Evolutionary conservation across 225 moss, liverwort and hornwort genomes (phyloP).

Genomic region (Polytrichum formosum): DNA sequence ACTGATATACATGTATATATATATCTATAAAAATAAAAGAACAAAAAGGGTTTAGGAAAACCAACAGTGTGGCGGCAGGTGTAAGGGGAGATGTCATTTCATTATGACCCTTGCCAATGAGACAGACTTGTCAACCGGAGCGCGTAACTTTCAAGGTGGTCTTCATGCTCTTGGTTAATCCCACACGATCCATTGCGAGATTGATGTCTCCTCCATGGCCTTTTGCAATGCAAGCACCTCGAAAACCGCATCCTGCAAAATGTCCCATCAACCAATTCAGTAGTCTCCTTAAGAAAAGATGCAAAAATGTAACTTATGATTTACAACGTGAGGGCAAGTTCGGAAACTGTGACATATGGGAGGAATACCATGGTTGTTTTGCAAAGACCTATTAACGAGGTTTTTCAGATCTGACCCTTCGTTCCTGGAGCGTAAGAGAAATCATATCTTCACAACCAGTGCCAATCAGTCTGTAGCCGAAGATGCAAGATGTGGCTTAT

Average conservation of each 20-base stretch:
- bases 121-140: conserved; percentile 71
- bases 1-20: too few relatives aligned
- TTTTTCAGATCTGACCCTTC: too few relatives aligned
- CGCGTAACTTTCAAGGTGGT: conserved; percentile 66
- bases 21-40: too few relatives aligned
- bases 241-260: conserved; percentile 59
- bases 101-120: conserved; percentile 83
- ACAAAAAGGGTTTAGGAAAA: too few relatives aligned
- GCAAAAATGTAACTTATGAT: background rate
- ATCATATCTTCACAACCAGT: too few relatives aligned
- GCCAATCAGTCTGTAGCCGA: too few relatives aligned
- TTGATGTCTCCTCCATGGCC: conserved; percentile 54
- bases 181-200: conserved; percentile 75
- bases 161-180: conserved; percentile 78
- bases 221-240: conserved; percentile 63
- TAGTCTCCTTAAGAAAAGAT: too few relatives aligned
- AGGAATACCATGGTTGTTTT: too few relatives aligned
- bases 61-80: conserved; percentile 49
- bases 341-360: too few relatives aligned
- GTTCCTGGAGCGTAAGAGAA: too few relatives aligned
- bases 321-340: background rate
- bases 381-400: too few relatives aligned
- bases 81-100: conserved; percentile 76
- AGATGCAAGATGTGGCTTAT: too few relatives aligned
- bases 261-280: background rate